Percentiles rank a stretch among this genome's conserved stretches.
These are phyloP conservation scores for Luffa acutangula DNA, from an alignment of 306 rosid genomes.

Conservation along the genomic window DNA sequence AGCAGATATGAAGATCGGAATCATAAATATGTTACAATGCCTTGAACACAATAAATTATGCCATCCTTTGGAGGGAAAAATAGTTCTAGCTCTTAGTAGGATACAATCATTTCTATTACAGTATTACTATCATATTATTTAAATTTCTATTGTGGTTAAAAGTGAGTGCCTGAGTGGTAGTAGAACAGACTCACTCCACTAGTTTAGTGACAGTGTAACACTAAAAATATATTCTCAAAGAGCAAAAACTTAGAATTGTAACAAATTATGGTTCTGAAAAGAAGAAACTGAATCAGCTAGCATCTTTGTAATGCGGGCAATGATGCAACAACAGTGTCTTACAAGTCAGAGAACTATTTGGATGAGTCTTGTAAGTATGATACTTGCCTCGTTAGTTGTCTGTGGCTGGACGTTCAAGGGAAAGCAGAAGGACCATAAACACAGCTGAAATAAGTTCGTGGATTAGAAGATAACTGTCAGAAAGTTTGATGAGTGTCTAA, in stretches of 20 bases:
- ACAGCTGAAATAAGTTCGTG: constrained; percentile 40
- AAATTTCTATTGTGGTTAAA: not conserved
- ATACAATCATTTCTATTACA: not conserved
- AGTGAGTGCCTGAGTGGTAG: not conserved
- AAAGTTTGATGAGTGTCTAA: not conserved
- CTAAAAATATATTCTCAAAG: not conserved
- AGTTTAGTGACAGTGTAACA: not conserved
- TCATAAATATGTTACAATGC: not conserved
- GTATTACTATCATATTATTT: not conserved
- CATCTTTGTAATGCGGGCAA: not conserved
- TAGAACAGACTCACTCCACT: not conserved
- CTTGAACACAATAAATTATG: not conserved
- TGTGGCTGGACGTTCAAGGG: constrained; percentile 41
- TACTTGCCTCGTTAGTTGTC: constrained; percentile 54
- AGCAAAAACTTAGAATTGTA: not conserved
- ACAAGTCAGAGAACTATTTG: not conserved
- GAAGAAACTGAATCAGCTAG: not conserved
- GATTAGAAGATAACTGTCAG: constrained; percentile 6
- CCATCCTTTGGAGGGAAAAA: not conserved
- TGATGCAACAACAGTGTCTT: not conserved
- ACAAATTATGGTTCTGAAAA: not conserved
- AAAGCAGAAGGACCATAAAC: constrained; percentile 63
- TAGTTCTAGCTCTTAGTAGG: not conserved
- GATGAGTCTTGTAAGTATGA: not conserved
- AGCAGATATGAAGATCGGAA: not conserved